These are phyloP conservation scores for Chaetomium cochliodes DNA, from an alignment of 495 filamentous ascomycete species.

Conservation along the genomic window DNA sequence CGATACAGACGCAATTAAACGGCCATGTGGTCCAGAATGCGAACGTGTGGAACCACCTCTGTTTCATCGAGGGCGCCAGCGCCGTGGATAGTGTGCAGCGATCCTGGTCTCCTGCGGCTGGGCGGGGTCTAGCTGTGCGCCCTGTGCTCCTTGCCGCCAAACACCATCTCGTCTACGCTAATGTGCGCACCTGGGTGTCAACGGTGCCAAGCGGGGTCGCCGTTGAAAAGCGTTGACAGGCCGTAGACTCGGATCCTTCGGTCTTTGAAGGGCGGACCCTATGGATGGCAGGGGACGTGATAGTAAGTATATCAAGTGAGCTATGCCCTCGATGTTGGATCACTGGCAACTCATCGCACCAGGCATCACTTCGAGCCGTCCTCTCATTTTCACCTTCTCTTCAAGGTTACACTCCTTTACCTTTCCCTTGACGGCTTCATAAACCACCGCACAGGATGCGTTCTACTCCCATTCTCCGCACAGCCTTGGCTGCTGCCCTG, in stretches of 20 bases:
- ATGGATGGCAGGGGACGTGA: background rate
- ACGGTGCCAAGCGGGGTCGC: background rate
- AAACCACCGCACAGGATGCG: conserved; percentile 23
- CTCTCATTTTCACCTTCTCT: background rate
- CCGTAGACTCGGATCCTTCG: background rate
- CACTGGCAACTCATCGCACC: background rate
- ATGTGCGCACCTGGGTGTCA: background rate
- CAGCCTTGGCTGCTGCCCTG: conserved; percentile 27
- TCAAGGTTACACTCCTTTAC: background rate
- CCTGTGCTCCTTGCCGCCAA: conserved; percentile 20
- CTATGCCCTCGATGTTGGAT: background rate
- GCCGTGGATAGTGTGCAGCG: background rate
- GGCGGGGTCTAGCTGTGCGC: conserved; percentile 1
- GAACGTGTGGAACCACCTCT: conserved; percentile 17
- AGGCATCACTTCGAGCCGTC: background rate
- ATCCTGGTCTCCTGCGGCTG: conserved; percentile 1
- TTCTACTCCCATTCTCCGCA: conserved; percentile 26
- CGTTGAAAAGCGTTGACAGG: background rate
- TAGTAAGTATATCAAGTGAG: conserved; percentile 10
- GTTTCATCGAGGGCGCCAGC: conserved; percentile 16
- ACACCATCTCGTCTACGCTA: conserved; percentile 17
- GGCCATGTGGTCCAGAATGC: conserved; percentile 25
- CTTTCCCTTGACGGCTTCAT: background rate
- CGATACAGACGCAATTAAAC: conserved; percentile 2
- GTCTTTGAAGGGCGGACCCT: background rate